phyloP scores from a whole-genome alignment of 2,329 filamentous ascomycete genomes.

The Spiromastix sp. region DNA sequence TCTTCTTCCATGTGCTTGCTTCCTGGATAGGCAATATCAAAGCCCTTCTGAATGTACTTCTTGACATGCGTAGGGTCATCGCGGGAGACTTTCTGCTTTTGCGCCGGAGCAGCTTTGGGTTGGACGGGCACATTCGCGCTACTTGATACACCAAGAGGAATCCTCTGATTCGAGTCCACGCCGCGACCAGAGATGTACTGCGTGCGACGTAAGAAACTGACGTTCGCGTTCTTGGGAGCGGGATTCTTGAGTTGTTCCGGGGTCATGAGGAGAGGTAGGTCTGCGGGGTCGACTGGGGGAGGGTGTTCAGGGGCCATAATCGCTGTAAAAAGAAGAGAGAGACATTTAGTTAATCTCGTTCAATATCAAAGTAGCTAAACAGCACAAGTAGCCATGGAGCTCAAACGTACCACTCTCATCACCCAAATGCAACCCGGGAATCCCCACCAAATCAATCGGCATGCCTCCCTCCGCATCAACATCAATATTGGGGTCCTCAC shows the following conservation, averaged over 20 bases:
- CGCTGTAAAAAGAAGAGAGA: slow-evolving; percentile 41
- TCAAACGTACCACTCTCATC: slow-evolving; percentile 70
- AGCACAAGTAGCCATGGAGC: no score
- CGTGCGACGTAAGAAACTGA: slow-evolving; percentile 89
- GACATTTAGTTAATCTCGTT: neutral
- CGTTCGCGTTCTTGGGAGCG: slow-evolving; percentile 62
- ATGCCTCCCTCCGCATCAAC: slow-evolving; percentile 96
- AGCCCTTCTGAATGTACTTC: slow-evolving; percentile 51
- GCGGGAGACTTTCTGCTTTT: slow-evolving; percentile 27
- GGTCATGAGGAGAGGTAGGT: slow-evolving; percentile 72
- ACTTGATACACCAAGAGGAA: no score
- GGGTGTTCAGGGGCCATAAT: slow-evolving; percentile 68
- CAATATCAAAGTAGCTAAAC: slow-evolving; percentile 7
- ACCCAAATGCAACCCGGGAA: slow-evolving; percentile 88
- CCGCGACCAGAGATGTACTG: slow-evolving; percentile 63
- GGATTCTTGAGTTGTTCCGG: slow-evolving; percentile 78
- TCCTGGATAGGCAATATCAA: slow-evolving; percentile 53
- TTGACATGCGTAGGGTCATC: slow-evolving; percentile 53
- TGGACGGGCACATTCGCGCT: slow-evolving; percentile 14
- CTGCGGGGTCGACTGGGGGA: slow-evolving; percentile 67
- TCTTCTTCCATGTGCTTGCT: slow-evolving; percentile 51
- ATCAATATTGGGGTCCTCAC: slow-evolving; percentile 92
- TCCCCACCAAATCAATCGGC: slow-evolving; percentile 89
- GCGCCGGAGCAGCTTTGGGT: slow-evolving; percentile 14
- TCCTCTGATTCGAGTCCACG: slow-evolving; percentile 21